phyloP scores from a whole-genome alignment of 2,329 filamentous ascomycete genomes.

The Nigrospora sphaerica region DNA sequence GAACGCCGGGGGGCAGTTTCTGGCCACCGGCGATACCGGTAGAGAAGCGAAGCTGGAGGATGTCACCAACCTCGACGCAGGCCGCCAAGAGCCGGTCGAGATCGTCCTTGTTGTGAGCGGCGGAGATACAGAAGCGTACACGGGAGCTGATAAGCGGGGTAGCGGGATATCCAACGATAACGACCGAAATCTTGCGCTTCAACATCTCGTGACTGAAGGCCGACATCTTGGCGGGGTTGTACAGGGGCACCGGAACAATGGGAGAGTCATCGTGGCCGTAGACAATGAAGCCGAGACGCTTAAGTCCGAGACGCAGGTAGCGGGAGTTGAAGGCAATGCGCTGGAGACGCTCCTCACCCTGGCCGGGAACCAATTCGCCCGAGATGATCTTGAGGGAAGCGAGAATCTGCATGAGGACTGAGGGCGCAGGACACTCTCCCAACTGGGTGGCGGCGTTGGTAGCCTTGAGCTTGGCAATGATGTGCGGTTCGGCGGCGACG shows the following conservation, averaged over 20 bases:
- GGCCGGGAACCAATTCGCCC: slow-evolving; percentile 79
- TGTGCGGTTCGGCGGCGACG: slow-evolving; percentile 78
- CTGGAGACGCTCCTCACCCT: slow-evolving; percentile 92
- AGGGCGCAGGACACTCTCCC: slow-evolving; percentile 81
- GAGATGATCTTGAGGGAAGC: slow-evolving; percentile 82
- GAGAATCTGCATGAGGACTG: slow-evolving; percentile 85
- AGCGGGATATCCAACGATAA: slow-evolving; percentile 94
- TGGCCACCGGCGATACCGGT: slow-evolving; percentile 87
- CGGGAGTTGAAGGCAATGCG: slow-evolving; percentile 97
- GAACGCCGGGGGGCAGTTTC: slow-evolving; percentile 65
- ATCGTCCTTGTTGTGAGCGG: slow-evolving; percentile 97
- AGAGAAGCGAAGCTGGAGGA: slow-evolving; percentile 95
- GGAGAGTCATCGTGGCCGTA: slow-evolving; percentile 97
- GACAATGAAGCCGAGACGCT: slow-evolving; percentile 92
- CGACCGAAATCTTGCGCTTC: slow-evolving; percentile 92
- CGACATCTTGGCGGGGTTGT: slow-evolving; percentile 98
- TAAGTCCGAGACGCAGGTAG: slow-evolving; percentile 94
- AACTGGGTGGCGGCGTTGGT: slow-evolving; percentile 82
- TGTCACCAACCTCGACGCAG: slow-evolving; percentile 87
- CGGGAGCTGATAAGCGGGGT: slow-evolving; percentile 93
- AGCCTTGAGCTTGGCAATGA: slow-evolving; percentile 85
- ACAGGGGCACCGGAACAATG: slow-evolving; percentile 89
- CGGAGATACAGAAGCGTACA: slow-evolving; percentile 90
- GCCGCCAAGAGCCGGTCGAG: slow-evolving; percentile 82
- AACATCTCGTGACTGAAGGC: slow-evolving; percentile 99